A percentile compares a stretch with the other conserved stretches of the same genome.
Conservation (phyloP, 1,284 basidiomycete species). For the Pseudozyma sp. region DNA sequence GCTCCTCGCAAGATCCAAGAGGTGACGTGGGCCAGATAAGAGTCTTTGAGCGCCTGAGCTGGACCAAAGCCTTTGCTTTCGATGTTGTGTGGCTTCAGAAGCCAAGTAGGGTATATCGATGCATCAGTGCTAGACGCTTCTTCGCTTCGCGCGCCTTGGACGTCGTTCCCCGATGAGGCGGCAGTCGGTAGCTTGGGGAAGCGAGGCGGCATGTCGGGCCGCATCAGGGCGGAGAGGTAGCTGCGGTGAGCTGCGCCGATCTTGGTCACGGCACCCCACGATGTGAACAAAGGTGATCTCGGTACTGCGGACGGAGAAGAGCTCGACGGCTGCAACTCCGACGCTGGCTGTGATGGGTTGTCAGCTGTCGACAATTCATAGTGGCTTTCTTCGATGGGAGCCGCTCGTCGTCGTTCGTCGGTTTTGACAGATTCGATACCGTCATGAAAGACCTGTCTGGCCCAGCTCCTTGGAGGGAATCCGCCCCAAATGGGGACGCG, state of each 20-base stretch:
- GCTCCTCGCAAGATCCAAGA: conserved; percentile 37
- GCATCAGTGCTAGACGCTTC: neutral
- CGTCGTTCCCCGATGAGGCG: too few relatives aligned
- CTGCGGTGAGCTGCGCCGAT: conserved; percentile 51
- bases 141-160: too few relatives aligned
- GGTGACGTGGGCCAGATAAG: conserved; percentile 55
- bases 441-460: conserved; percentile 38
- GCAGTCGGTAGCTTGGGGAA: conserved; percentile 29
- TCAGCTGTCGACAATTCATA: neutral
- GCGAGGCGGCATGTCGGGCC: conserved; percentile 47
- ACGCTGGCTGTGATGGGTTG: neutral
- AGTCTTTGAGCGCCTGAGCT: conserved; percentile 58
- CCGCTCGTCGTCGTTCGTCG: conserved; percentile 17
- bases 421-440: conserved; percentile 40
- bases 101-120: conserved; percentile 43
- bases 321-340: neutral
- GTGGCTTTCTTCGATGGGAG: too few relatives aligned
- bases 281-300: conserved; percentile 31
- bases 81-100: conserved; percentile 33
- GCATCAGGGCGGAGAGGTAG: conserved; percentile 53
- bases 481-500: conserved; percentile 57
- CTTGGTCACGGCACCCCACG: conserved; percentile 42
- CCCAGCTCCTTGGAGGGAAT: conserved; percentile 58
- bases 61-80: conserved; percentile 54
- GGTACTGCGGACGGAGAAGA: neutral